Conservation (phyloP, 2,329 filamentous ascomycete species). For the Talaromyces albobiverticillius region DNA sequence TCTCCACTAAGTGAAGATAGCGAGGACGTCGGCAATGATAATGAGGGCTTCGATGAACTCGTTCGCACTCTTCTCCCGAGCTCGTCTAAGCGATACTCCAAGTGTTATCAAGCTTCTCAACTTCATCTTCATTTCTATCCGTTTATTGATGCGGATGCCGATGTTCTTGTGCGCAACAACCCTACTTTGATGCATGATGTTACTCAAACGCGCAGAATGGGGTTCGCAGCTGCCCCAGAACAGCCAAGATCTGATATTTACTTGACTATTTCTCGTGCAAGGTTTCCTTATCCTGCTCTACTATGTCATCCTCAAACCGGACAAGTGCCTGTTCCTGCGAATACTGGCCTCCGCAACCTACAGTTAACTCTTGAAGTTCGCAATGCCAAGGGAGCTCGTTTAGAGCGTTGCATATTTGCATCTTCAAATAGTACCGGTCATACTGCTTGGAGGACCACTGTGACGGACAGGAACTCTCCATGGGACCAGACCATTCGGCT, state of each 20-base stretch:
- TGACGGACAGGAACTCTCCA: slow-evolving; percentile 70
- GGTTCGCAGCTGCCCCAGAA: slow-evolving; percentile 87
- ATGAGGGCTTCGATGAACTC: slow-evolving; percentile 69
- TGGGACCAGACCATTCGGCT: slow-evolving; percentile 90
- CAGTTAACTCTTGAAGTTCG: slow-evolving; percentile 89
- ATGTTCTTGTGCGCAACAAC: slow-evolving; percentile 76
- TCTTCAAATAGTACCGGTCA: slow-evolving; percentile 75
- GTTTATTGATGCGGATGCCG: slow-evolving; percentile 75
- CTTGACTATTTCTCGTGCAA: slow-evolving; percentile 74
- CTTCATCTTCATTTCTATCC: slow-evolving; percentile 76
- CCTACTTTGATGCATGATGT: slow-evolving; percentile 84
- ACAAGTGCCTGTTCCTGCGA: slow-evolving; percentile 69
- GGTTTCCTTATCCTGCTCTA: slow-evolving; percentile 66
- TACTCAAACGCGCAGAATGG: slow-evolving; percentile 79
- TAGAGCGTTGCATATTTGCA: slow-evolving; percentile 83
- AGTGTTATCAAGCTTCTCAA: slow-evolving; percentile 68
- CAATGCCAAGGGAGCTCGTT: slow-evolving; percentile 70
- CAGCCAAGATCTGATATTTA: slow-evolving; percentile 93
- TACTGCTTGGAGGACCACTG: slow-evolving; percentile 85
- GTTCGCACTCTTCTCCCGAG: slow-evolving; percentile 72
- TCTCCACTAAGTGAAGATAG: slow-evolving; percentile 56
- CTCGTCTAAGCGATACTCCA: slow-evolving; percentile 69
- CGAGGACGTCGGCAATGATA: slow-evolving; percentile 59
- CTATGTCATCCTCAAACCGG: slow-evolving; percentile 72
- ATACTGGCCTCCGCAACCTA: slow-evolving; percentile 67